phyloP scores from a whole-genome alignment of 1,284 basidiomycete species.

The Golubevia pallescens region DNA sequence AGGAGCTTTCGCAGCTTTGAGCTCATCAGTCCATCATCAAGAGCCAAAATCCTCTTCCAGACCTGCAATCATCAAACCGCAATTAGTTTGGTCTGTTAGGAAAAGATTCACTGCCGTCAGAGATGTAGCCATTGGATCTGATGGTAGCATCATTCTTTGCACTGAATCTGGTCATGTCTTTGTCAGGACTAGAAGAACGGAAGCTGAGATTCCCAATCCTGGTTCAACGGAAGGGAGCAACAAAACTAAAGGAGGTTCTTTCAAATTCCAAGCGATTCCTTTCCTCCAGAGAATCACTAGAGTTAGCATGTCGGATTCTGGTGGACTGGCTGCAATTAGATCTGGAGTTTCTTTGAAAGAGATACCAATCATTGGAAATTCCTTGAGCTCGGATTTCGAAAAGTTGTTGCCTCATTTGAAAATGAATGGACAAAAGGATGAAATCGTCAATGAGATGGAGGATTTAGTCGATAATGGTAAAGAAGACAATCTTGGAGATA shows the following conservation, averaged over 20 bases:
- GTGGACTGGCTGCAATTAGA: constrained; percentile 51
- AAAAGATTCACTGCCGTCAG: constrained; percentile 79
- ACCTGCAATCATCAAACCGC: constrained; percentile 70
- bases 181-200: constrained; percentile 69
- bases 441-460: neutral
- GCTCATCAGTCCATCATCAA: neutral
- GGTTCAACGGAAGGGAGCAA: too few species aligned
- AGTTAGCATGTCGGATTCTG: constrained; percentile 51
- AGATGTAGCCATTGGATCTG: constrained; percentile 86
- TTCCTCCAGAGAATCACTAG: constrained; percentile 53
- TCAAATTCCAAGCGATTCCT: constrained; percentile 48
- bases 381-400: constrained; percentile 41
- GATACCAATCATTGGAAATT: constrained; percentile 33
- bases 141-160: constrained; percentile 88
- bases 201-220: neutral
- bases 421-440: neutral
- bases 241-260: too few species aligned
- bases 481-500: neutral
- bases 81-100: constrained; percentile 87
- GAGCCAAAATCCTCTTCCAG: neutral
- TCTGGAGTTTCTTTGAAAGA: constrained; percentile 33
- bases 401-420: constrained; percentile 37
- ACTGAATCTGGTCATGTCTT: constrained; percentile 95
- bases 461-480: neutral
- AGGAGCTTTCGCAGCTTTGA: constrained; percentile 19